Conservation (phyloP, 257 asterid genomes). For the Solanum piurae region DNA sequence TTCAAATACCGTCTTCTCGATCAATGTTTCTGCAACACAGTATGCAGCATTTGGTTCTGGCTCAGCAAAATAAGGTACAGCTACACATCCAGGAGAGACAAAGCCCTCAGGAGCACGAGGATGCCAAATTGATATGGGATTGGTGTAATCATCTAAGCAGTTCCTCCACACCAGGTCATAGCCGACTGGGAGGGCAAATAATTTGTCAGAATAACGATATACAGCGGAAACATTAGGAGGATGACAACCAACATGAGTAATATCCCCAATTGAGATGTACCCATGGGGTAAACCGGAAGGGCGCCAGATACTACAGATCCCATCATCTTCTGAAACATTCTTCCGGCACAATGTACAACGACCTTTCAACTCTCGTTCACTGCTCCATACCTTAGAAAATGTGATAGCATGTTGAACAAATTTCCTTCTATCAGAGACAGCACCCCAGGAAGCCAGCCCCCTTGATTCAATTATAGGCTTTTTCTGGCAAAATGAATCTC, state of each 20-base stretch:
- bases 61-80: constrained; percentile 48
- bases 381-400: constrained; percentile 88
- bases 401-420: constrained; percentile 54
- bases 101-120: constrained; percentile 95
- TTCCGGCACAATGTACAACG: constrained; percentile 78
- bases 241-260: constrained; percentile 73
- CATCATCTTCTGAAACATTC: constrained; percentile 49
- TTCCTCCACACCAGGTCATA: constrained; percentile 99
- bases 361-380: constrained; percentile 77
- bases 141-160: constrained; percentile 65
- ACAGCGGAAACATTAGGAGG: constrained; percentile 86
- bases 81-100: constrained; percentile 74
- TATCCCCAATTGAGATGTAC: constrained; percentile 82
- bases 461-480: constrained; percentile 42
- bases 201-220: constrained; percentile 43
- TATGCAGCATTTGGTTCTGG: constrained; percentile 58
- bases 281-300: constrained; percentile 82
- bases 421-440: constrained; percentile 43
- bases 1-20: constrained; percentile 68
- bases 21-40: constrained; percentile 59
- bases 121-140: constrained; percentile 77
- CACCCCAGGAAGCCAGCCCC: constrained; percentile 42
- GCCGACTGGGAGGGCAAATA: constrained; percentile 62
- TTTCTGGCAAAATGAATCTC: constrained; percentile 26
- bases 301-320: constrained; percentile 85